Evolutionary conservation across 345 rosid species (phyloP), one percentile per base, ranked within the genome.

Genomic region (Eucalyptus victrix): DNA sequence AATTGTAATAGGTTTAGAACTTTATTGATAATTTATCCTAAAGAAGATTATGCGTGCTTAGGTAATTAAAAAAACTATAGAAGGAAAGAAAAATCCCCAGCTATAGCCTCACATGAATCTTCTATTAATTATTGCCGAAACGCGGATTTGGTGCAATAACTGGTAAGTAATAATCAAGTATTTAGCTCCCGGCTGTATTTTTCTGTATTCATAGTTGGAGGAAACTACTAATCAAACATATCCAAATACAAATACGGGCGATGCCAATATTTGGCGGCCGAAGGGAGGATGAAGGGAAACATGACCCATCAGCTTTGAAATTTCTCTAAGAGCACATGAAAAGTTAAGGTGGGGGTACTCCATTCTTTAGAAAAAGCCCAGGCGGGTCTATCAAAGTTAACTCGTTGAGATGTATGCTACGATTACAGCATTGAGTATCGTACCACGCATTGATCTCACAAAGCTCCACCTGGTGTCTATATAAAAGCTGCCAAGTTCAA

Each of bases 1-100:
- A 8, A 8, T 3, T 21, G 0, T 53, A 19, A 53, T 53, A 53
- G 5, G 5, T 21, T 53, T 53, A 53, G 0, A 11, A 53, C 0
- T 53, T 53, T 53, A 8, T 53, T 53, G 11, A 4, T 8, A 19
- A 53, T 53, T 53, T 53, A 53, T 53, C 10, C 10, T 14, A 0
- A 30, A 65, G 37, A 65, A 65, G 18, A 65, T n/a, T 4, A n/a
- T 15, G 0, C 3, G 3, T 65, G 32, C 37, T 65, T n/a, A 65
- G 72, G 37, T n/a, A 65, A 65, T 34, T 18, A 9, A 18, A 69
- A 6, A 34, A 10, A 18, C 80, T 34, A 9, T 34, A 17, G 80
- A 5, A 69, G 80, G 80, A 69, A 34, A 69, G 80, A 34, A 69
- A 69, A 69, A 69, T 34, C 80, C 40, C 42, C 42, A 18, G 80